Evolutionary conservation across 2,329 filamentous ascomycete genomes (phyloP).

Genomic region (Amesomyces nigricolor): DNA sequence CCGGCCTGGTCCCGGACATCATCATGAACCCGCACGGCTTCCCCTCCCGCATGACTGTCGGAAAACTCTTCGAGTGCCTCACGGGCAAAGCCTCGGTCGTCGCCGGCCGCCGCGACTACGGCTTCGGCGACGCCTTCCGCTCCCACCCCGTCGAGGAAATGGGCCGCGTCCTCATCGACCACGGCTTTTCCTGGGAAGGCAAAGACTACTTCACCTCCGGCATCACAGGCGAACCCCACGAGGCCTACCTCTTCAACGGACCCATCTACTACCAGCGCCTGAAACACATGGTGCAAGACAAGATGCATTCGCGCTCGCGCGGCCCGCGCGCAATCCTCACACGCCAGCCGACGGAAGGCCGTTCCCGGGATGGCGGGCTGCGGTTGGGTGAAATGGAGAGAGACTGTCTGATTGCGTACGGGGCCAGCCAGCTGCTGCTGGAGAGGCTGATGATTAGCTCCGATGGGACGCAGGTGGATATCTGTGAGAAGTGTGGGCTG

Average conservation of each 20-base stretch:
- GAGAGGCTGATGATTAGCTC: conserved; percentile 93
- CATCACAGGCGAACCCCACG: conserved; percentile 87
- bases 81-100: conserved; percentile 91
- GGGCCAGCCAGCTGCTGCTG: conserved; percentile 83
- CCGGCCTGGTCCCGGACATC: conserved; percentile 89
- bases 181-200: conserved; percentile 93
- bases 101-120: conserved; percentile 80
- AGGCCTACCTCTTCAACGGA: conserved; percentile 96
- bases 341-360: conserved; percentile 91
- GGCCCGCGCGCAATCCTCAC: conserved; percentile 90
- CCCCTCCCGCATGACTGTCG: conserved; percentile 98
- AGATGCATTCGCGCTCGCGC: conserved; percentile 93
- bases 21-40: conserved; percentile 99
- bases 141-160: conserved; percentile 82
- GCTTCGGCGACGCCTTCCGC: conserved; percentile 74
- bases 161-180: conserved; percentile 73
- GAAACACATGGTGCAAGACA: conserved; percentile 99
- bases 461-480: conserved; percentile 84
- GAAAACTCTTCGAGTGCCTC: conserved; percentile 92
- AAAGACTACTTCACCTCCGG: conserved; percentile 96
- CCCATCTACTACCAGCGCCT: conserved; percentile 99
- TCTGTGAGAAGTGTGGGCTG: conserved; percentile 88
- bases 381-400: conserved; percentile 98
- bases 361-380: conserved; percentile 85
- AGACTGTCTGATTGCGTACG: conserved; percentile 95